Evolutionary conservation across 805 yeast genomes (phyloP), one percentile per base, ranked within the genome.

Genomic region (Starmerella floris): DNA sequence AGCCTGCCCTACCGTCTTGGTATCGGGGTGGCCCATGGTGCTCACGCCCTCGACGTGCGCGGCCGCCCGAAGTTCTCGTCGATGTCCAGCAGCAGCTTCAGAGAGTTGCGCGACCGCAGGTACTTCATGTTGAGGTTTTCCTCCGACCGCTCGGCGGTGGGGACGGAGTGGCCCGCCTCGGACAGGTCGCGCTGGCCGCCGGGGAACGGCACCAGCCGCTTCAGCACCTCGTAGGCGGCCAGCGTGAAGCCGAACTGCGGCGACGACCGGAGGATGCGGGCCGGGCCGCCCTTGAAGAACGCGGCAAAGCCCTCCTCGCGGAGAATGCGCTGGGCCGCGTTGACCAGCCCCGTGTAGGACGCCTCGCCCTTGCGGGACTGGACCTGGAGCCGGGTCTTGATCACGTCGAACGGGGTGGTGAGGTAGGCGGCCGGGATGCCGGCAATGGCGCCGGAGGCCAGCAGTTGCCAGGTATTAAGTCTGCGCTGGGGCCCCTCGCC

Each of bases 231-330:
- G 64, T 91, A 88, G 22, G 95, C 87, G n/a, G 97, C 97, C 56
- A 88, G 72, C 5, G 98, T 88, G 65, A 87, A 87, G 42, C 97
- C 98, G 62, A 88, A 88, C 63, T 88, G 98, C 6, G 98, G 98
- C 1, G 96, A 85, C 4, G 96, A 87, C 64, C 97, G 74, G 56
- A 85, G 68, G 31, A 88, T 85, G 62, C 98, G 76, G 5, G 97
- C 97, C 44, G 87, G 74, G 30, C 96, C 94, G 56, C 98, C 98
- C 68, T 88, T 88, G 72, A 87, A 88, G 59, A 88, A 82, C 11
- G 95, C 94, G 47, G 68, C 63, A 44, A 78, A 63, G 15, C 94
- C 93, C 65, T 88, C 98, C 59, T 84, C 94, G 52, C 64, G 73
- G 53, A 76, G 60, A 43, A 88, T 85, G 2, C 81, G 74, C 26